Evolutionary conservation across 1,284 basidiomycete species (phyloP), one percentile per base, ranked within the genome.

Genomic region (Ustilago loliicola): DNA sequence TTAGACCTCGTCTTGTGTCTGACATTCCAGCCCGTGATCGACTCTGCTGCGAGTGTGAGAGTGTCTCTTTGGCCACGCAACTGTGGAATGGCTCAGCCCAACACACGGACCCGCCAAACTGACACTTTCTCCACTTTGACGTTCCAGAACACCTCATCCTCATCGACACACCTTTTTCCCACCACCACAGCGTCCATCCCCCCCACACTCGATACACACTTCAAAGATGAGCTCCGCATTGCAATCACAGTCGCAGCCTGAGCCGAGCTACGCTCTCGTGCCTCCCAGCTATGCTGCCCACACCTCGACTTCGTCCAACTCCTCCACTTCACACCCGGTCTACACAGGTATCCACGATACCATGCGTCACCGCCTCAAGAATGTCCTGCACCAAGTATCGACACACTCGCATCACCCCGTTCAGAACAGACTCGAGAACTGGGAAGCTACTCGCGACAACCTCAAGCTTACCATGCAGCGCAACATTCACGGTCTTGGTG

Each of bases 361-460:
- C 29, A 80, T 86, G 66, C 81, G 85, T 27, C 61, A 83, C 61
- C 84, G 85, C 11, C 65, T 56, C 27, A 81, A 80, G 30, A 80
- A 77, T 34, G 56, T 85, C 27, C 67, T 77, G 6, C 76, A 77
- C 42, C 68, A 84, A 38, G 77, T 79, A 2, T 74, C 80, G 1
- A 72, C 72, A 15, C 61, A 64, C 2, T 51, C 74, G 32, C 65
- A 74, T 50, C 85, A 86, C 51, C 85, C 85, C 5, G 48, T 84
- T 13, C 80, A 85, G 76, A 75, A 83, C 71, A 56, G 85, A n/a
- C 61, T 86, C 23, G 85, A 85, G 61, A 62, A 77, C 38, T 99
- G 96, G 96, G 92, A 95, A 66, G 91, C 91, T 78, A 96, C 96
- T 6, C 94, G 96, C 86, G 92, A 94, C 86, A 93, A 93, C 86